Percentiles rank a stretch among this genome's conserved stretches.
phyloP scores from a whole-genome alignment of 2,329 filamentous ascomycete genomes.

The Sphaceloma murrayae region DNA sequence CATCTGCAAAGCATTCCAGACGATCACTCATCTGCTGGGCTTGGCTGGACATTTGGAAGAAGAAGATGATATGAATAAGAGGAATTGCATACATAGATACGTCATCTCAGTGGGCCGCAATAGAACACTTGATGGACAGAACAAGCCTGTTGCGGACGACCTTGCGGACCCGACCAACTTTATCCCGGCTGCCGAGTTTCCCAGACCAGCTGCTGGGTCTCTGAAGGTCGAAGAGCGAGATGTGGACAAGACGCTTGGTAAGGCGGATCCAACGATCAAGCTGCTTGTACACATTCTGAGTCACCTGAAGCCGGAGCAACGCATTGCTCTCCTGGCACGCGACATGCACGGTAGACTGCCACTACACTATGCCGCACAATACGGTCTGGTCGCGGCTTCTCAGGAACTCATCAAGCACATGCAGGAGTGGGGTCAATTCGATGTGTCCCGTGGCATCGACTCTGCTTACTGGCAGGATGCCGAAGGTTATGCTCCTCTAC shows the following conservation, averaged over 20 bases:
- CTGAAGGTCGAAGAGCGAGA: constrained; percentile 59
- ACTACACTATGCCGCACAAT: constrained; percentile 88
- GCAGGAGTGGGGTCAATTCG: constrained; percentile 80
- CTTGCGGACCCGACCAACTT: constrained; percentile 55
- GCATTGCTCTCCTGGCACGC: constrained; percentile 53
- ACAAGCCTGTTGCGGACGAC: constrained; percentile 22
- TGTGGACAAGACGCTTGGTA: constrained; percentile 46
- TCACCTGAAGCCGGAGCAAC: constrained; percentile 57
- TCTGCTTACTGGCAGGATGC: constrained; percentile 81
- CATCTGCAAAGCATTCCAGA: constrained; percentile 56
- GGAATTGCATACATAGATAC: constrained; percentile 86
- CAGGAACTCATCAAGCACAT: constrained; percentile 79
- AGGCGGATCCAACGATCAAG: constrained; percentile 66
- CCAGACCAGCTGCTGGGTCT: constrained; percentile 51
- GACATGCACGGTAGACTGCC: constrained; percentile 78
- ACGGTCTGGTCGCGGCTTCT: constrained; percentile 85
- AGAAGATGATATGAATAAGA: constrained; percentile 82
- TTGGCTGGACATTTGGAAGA: constrained; percentile 68
- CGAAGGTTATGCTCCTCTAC: constrained; percentile 82
- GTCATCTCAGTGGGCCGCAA: constrained; percentile 85
- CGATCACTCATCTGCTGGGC: constrained; percentile 60
- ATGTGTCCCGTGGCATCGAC: constrained; percentile 78
- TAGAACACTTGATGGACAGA: constrained; percentile 41
- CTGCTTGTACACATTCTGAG: constrained; percentile 57
- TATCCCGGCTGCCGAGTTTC: constrained; percentile 67